Evolutionary conservation across 306 rosid genomes (phyloP).

Genomic region (Benincasa hispida): DNA sequence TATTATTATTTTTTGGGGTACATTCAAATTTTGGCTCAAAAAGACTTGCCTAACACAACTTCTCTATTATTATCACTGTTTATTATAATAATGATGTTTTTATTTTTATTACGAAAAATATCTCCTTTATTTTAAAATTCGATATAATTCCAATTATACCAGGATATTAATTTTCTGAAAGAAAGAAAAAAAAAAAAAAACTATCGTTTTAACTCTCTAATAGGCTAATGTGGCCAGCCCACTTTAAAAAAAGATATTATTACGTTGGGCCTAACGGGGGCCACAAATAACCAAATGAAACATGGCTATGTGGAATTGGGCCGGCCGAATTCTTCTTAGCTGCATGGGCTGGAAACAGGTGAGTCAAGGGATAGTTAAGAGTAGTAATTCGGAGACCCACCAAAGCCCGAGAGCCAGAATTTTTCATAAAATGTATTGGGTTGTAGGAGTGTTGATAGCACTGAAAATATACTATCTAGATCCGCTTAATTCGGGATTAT

Average conservation of each 20-base stretch:
- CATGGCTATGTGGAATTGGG: neutral
- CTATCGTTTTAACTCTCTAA: neutral
- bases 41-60: neutral
- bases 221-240: neutral
- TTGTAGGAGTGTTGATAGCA: too few species aligned
- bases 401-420: too few species aligned
- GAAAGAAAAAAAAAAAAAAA: too few species aligned
- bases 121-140: neutral
- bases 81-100: neutral
- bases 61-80: neutral
- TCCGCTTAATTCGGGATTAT: too few species aligned
- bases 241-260: neutral
- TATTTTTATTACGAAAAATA: neutral
- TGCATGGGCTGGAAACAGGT: too few species aligned
- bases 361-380: too few species aligned
- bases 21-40: neutral
- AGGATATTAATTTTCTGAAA: too few species aligned
- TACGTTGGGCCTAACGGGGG: neutral
- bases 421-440: too few species aligned
- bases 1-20: too few species aligned
- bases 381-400: too few species aligned
- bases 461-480: too few species aligned
- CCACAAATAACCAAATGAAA: neutral
- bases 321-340: neutral
- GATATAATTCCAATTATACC: neutral